Base-by-base conservation (phyloP, 2,329 filamentous ascomycete species). In the Claviceps arundinis region DNA sequence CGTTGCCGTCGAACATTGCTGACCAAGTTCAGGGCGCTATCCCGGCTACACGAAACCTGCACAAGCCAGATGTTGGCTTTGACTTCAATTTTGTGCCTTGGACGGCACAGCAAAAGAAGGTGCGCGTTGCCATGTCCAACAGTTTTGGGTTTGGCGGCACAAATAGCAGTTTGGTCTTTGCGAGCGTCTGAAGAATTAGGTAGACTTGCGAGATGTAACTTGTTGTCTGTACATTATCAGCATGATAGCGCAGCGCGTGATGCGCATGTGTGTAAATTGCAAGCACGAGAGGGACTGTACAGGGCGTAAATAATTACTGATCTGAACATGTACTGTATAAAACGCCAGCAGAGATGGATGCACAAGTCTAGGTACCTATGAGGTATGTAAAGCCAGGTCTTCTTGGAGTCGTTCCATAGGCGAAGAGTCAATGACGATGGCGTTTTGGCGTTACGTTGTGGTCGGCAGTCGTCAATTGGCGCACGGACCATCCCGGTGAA, bases 71-170 rank as follows among this genome's bases (percentile, higher is more conserved):
- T 44, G 74, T 80, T 1, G 76, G 81, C 4, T 85, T 87, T 51
- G 72, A 82, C 56, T 95, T 91, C 71, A 96, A 97, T 64, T 91
- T 96, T 65, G 82, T 95, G 3, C 80, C 89, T 0, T 73, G 81
- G 4, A 63, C 73, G 46, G 76, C 89, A 0, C 90, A 96, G 66
- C 67, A 85, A 50, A 82, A 80, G 57, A 64, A 73, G 2, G 80
- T 97, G 11, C 71, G 81, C 53, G 84, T 91, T 22, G 87, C 87
- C 5, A 61, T 98, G 53, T 93, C 88, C 3, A 98, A 98, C 63
- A 97, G 91, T 65, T 98, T 98, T 70, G 93, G 93, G 0, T 98
- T 98, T 70, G 93, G 93, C 11, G 93, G 93, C 16, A 97, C 91
- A 1, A 98, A 98, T 70, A 90, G 91, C 43, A 89, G 82, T 51